A percentile compares a stretch with the other conserved stretches of the same genome.
Evolutionary conservation across 2,329 filamentous ascomycete genomes (phyloP).

Genomic region (Penicillium hesseltinei): DNA sequence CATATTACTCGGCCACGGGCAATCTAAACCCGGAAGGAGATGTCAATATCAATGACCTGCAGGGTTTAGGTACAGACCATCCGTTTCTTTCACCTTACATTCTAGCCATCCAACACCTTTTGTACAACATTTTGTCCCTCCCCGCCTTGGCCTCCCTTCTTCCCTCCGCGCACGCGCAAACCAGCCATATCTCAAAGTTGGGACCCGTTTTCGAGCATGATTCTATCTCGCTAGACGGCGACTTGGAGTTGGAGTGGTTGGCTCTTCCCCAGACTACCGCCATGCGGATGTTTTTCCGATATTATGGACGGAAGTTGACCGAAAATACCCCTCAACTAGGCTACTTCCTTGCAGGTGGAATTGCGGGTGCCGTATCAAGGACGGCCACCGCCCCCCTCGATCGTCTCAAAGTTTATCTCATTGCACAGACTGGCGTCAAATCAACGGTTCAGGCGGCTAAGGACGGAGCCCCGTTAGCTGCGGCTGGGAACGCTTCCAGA

Average conservation of each 20-base stretch:
- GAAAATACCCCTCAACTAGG: slow-evolving; percentile 60
- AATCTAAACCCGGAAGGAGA: slow-evolving; percentile 92
- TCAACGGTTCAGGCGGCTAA: slow-evolving; percentile 65
- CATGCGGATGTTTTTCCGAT: slow-evolving; percentile 45
- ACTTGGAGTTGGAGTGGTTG: slow-evolving; percentile 44
- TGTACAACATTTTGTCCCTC: slow-evolving; percentile 38
- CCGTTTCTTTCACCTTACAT: slow-evolving; percentile 41
- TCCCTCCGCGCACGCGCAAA: slow-evolving; percentile 36
- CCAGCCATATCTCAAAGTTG: slow-evolving; percentile 25
- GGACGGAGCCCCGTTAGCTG: slow-evolving; percentile 64
- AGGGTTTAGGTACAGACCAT: slow-evolving; percentile 79
- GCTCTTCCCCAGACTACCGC: slow-evolving; percentile 42
- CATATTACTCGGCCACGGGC: slow-evolving; percentile 86
- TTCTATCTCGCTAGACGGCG: slow-evolving; percentile 32
- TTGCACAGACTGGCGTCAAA: slow-evolving; percentile 75
- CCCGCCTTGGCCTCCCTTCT: slow-evolving; percentile 33
- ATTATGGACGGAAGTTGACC: slow-evolving; percentile 48
- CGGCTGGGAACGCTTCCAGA: slow-evolving; percentile 62
- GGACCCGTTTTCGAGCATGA: slow-evolving; percentile 31
- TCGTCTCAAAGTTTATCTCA: slow-evolving; percentile 93
- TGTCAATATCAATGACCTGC: slow-evolving; percentile 85
- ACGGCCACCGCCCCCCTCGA: slow-evolving; percentile 95
- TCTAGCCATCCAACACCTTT: slow-evolving; percentile 33
- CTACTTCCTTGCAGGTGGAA: slow-evolving; percentile 89
- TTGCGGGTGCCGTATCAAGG: slow-evolving; percentile 90